phyloP scores from a whole-genome alignment of 106 monocot genomes.

The Narthecium ossifragum region DNA sequence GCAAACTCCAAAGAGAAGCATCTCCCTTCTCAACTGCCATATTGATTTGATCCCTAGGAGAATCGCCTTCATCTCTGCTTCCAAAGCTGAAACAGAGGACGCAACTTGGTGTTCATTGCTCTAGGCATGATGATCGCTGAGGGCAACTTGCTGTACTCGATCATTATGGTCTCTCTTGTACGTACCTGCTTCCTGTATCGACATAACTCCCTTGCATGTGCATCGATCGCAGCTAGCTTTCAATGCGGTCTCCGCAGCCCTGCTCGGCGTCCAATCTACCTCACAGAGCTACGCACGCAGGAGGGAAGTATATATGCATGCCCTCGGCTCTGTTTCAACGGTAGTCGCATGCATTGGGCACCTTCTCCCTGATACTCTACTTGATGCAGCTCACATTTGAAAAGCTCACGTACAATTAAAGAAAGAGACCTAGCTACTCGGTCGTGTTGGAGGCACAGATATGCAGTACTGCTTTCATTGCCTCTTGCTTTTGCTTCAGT shows the following conservation, averaged over 20 bases:
- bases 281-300: neutral
- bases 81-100: neutral
- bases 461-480: neutral
- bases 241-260: neutral
- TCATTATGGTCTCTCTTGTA: neutral
- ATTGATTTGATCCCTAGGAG: too few relatives aligned
- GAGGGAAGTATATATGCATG: neutral
- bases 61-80: too few relatives aligned
- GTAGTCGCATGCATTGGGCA: neutral
- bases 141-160: neutral
- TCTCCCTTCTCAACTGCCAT: too few relatives aligned
- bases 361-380: neutral
- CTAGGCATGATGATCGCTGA: neutral
- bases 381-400: neutral
- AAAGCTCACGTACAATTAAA: too few relatives aligned
- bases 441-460: conserved; percentile 2
- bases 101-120: neutral
- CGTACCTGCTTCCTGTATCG: neutral
- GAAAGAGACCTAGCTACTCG: neutral
- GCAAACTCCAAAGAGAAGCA: too few relatives aligned
- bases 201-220: neutral
- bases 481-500: neutral
- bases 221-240: neutral
- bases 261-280: neutral
- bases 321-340: neutral